Conservation (phyloP, 768 basidiomycete genomes). For the Inosperma sp. region DNA sequence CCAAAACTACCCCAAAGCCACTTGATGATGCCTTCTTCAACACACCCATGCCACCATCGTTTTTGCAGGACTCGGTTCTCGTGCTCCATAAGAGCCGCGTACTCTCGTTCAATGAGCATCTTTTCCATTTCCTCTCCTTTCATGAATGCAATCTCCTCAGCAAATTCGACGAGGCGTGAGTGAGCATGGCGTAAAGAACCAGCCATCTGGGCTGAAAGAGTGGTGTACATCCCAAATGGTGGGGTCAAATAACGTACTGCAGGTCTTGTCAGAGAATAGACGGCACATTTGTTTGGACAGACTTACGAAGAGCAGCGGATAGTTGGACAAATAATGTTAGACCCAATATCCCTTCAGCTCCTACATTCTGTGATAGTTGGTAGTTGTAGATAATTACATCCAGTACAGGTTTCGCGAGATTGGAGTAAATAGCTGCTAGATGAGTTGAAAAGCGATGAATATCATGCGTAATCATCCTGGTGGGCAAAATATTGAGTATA, state of each 20-base stretch:
- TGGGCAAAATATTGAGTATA: constrained; percentile 11
- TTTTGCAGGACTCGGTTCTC: constrained; percentile 75
- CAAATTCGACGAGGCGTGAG: constrained; percentile 83
- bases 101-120: constrained; percentile 84
- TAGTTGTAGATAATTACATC: constrained; percentile 96
- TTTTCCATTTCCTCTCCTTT: constrained; percentile 89
- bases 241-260: constrained; percentile 86
- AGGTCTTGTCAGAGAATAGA: neutral
- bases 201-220: constrained; percentile 81
- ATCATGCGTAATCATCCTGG: constrained; percentile 91
- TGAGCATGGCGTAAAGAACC: constrained; percentile 90
- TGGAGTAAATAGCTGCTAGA: constrained; percentile 90
- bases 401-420: constrained; percentile 88
- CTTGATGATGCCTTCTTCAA: constrained; percentile 95
- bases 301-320: constrained; percentile 76
- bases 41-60: constrained; percentile 85
- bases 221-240: constrained; percentile 87
- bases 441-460: constrained; percentile 89
- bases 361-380: constrained; percentile 89
- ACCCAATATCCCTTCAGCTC: constrained; percentile 84
- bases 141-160: constrained; percentile 86
- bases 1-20: constrained; percentile 97
- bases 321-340: constrained; percentile 82
- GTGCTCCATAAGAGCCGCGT: constrained; percentile 79
- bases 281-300: neutral